Evolutionary conservation across 495 filamentous ascomycete species (phyloP), one percentile per base, ranked within the genome.

Genomic region (Annulohypoxylon maeteangense): DNA sequence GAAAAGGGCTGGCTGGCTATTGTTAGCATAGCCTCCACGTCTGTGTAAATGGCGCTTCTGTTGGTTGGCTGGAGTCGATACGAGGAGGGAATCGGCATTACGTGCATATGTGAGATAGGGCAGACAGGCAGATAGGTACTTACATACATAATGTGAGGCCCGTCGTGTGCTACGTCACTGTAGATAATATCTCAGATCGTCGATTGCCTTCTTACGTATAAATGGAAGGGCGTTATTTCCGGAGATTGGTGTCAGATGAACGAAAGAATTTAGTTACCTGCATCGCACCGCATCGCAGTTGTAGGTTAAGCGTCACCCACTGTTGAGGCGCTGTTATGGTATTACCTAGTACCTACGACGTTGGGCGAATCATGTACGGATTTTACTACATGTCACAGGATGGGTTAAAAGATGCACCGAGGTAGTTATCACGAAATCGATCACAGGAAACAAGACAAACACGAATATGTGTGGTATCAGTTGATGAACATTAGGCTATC

Each of bases 21-120:
- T 44, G 22, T 42, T 34, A 48, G 42, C 63, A 51, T 11, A 42
- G 54, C 53, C 54, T 66, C n/a, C 18, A 40, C 18, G 59, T 45
- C 51, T 27, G 14, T 38, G 25, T 4, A 12, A 11, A 22, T 5
- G 14, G n/a, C 42, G 34, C 11, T 32, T 34, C 29, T 10, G 47
- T 51, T 51, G 47, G 47, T n/a, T 51, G 23, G 47, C 7, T 50
- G 45, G 42, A 11, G 32, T 36, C 32, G n/a, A 3, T 29, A 29
- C n/a, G 16, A 12, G 42, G 16, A 7, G 40, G 40, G 7, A 36
- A 14, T 12, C 14, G 36, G 11, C 11, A 40, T 4, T 14, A 40
- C 40, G 14, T 18, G 40, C 7, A 25, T 23, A n/a, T n/a, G n/a
- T n/a, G n/a, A n/a, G n/a, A n/a, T n/a, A 40, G 34, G 27, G 16